Base-by-base conservation (phyloP, 108 stramenopile genomes). In the Conticribra weissflogii region DNA sequence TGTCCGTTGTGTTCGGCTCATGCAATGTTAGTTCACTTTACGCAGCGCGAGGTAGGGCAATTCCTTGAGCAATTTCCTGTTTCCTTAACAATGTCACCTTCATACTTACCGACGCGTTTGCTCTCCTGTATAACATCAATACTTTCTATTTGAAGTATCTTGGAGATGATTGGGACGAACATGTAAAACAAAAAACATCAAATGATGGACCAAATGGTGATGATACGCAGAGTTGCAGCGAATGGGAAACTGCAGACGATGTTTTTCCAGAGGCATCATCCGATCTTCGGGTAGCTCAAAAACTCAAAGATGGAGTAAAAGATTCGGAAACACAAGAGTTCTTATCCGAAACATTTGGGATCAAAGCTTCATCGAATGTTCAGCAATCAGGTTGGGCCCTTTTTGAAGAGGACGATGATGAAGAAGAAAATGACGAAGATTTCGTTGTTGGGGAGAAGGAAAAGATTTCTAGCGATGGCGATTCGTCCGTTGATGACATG, bases 261-360 rank as follows among this genome's bases (percentile, higher is more conserved):
- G 83, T 96, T 0, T 96, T 96, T 64, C 89, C 94, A 3, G 84
- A 87, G 36, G 83, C 91, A 32, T 64, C 80, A 49, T 76, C 68
- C 45, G 89, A 92, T 52, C 73, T 79, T 33, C 59, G 74, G 27
- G 78, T 81, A 2, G 83, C 88, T 0, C 54, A 67, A 54, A 74
- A 87, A 46, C 62, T 83, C 23, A 78, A 81, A 48, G 73, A 69
- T 2, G 85, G 86, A 15, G 79, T 82, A 23, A 66, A 68, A 21
- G 85, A 85, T 78, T 84, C 74, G 8, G 83, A 87, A 34, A 82
- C 83, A 17, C 48, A 66, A 17, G 30, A 29, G 8, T 82, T 88
- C 30, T 54, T 90, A 51, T 36, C 66, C 16, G 61, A 76, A 16
- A 72, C 70, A 21, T 67, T 91, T 25, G 90, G 85, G 9, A 70